Evolutionary conservation across 192 early-diverging fungal genomes (phyloP).

Genomic region (Chytriomyces sp.): DNA sequence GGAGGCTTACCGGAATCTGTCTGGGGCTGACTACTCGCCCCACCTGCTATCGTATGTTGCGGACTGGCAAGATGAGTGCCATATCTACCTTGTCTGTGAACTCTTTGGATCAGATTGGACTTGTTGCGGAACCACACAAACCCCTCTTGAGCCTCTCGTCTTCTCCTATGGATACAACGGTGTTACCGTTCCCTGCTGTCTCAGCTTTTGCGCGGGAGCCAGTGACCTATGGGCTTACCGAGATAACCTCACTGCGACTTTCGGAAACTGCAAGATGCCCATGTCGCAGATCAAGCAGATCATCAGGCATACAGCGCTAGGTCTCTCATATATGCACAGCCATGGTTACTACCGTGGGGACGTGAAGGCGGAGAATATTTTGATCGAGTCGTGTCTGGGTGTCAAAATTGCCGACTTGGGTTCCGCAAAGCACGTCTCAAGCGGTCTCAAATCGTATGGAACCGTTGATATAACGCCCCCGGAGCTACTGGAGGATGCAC

Average conservation of each 20-base stretch:
- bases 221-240: slow-evolving; percentile 15
- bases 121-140: not conserved
- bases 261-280: not conserved
- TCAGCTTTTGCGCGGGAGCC: not conserved
- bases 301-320: slow-evolving; percentile 9
- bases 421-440: not conserved
- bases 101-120: slow-evolving; percentile 3
- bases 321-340: slow-evolving; percentile 6
- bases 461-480: slow-evolving; percentile 6
- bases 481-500: slow-evolving; percentile 1
- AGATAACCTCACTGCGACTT: not conserved
- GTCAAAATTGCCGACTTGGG: not conserved
- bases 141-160: not conserved
- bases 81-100: slow-evolving; percentile 19
- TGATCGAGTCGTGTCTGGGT: not conserved
- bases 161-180: not conserved
- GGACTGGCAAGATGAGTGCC: slow-evolving; percentile 7
- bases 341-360: slow-evolving; percentile 18
- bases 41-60: not conserved
- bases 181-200: not conserved
- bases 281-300: not conserved
- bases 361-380: slow-evolving; percentile 18
- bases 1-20: not conserved
- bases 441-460: slow-evolving; percentile 12
- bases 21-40: not conserved